Evolutionary conservation across 768 basidiomycete genomes (phyloP).

Genomic region (Psilocybe sp.): DNA sequence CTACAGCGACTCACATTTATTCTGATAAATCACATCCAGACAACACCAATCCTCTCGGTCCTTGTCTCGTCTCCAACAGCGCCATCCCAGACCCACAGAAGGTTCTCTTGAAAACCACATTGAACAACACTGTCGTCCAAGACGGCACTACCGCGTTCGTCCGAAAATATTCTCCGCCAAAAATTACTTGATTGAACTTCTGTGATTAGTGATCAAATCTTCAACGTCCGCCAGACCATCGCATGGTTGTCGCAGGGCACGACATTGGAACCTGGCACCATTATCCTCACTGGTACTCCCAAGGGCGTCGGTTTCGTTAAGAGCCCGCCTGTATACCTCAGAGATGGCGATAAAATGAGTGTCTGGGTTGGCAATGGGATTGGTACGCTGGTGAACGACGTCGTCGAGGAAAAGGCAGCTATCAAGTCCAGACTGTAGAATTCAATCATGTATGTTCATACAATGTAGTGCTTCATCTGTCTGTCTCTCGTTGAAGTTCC

Average conservation of each 20-base stretch:
- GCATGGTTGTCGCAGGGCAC: constrained; percentile 83
- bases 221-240: constrained; percentile 73
- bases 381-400: constrained; percentile 76
- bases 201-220: constrained; percentile 68
- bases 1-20: not conserved
- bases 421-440: constrained; percentile 40
- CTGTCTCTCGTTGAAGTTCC: no score
- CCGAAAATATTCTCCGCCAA: not conserved
- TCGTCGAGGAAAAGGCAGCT: constrained; percentile 59
- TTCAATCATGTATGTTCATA: not conserved
- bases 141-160: constrained; percentile 76
- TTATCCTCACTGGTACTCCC: constrained; percentile 83
- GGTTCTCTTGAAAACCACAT: constrained; percentile 54
- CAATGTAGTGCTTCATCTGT: not conserved
- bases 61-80: constrained; percentile 69
- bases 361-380: constrained; percentile 72
- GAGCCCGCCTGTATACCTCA: constrained; percentile 67
- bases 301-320: constrained; percentile 80
- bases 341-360: constrained; percentile 69
- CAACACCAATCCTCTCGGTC: constrained; percentile 75
- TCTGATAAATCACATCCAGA: constrained; percentile 29
- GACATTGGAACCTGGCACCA: constrained; percentile 75
- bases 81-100: constrained; percentile 65
- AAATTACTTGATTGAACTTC: not conserved
- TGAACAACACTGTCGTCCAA: constrained; percentile 72